Evolutionary conservation across 768 basidiomycete species (phyloP).

Genomic region (Kwoniella europaea): DNA sequence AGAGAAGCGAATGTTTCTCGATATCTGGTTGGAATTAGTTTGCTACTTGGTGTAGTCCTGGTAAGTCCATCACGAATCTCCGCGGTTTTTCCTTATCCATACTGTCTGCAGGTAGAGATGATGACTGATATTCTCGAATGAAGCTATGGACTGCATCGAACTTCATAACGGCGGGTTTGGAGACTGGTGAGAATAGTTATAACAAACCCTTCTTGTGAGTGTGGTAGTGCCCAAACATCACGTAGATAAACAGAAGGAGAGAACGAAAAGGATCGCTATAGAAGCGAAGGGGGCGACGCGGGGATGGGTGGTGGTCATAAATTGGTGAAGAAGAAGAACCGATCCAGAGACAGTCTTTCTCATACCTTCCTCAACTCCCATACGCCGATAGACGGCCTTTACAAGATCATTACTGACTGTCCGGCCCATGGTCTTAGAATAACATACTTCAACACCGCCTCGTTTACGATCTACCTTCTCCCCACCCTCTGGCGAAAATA

Average conservation of each 20-base stretch:
- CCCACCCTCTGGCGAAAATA: conserved; percentile 64
- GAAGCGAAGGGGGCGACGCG: too few relatives aligned
- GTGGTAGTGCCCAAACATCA: too few relatives aligned
- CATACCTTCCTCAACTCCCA: too few relatives aligned
- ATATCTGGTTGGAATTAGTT: conserved; percentile 48
- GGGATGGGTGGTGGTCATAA: too few relatives aligned
- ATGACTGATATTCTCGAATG: background rate
- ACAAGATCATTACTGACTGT: background rate
- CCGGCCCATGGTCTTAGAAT: conserved; percentile 61
- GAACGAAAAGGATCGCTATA: too few relatives aligned
- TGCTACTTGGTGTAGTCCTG: conserved; percentile 47
- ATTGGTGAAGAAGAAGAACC: too few relatives aligned
- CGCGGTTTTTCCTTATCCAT: background rate
- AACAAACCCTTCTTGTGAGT: conserved; percentile 86
- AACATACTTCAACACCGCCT: conserved; percentile 87
- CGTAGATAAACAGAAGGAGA: too few relatives aligned
- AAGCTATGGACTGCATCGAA: conserved; percentile 83
- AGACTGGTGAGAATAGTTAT: conserved; percentile 67
- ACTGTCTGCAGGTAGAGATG: background rate
- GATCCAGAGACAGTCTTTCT: too few relatives aligned
- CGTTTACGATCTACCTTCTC: conserved; percentile 82
- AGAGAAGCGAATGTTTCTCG: conserved; percentile 26
- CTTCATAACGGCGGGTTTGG: conserved; percentile 70
- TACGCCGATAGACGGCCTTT: too few relatives aligned
- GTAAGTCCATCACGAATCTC: conserved; percentile 18